Evolutionary conservation across 805 yeast species (phyloP).

Genomic region (Lachancea mirantina): DNA sequence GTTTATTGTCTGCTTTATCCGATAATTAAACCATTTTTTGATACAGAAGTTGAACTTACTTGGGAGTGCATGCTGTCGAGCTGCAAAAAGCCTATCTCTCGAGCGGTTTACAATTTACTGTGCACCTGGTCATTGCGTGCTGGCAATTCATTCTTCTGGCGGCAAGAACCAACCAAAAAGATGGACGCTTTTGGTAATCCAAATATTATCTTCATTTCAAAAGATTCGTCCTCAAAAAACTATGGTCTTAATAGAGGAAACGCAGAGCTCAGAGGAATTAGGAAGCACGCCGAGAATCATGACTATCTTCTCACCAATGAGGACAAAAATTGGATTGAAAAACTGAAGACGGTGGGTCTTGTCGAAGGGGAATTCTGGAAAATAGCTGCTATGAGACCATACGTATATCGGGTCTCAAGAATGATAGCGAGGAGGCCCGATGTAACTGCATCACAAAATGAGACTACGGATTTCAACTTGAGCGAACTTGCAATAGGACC

Average conservation of each 20-base stretch:
- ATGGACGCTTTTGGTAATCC: slow-evolving; percentile 42
- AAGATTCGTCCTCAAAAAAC: slow-evolving; percentile 22
- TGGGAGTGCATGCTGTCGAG: slow-evolving; percentile 64
- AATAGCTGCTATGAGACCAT: slow-evolving; percentile 59
- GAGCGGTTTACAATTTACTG: slow-evolving; percentile 55
- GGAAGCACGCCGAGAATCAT: slow-evolving; percentile 34
- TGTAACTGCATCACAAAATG: slow-evolving; percentile 11
- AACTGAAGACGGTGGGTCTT: slow-evolving; percentile 66
- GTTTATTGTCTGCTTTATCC: slow-evolving; percentile 79
- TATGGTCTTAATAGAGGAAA: slow-evolving; percentile 21
- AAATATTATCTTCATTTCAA: slow-evolving; percentile 20
- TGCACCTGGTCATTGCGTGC: slow-evolving; percentile 66
- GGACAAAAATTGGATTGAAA: slow-evolving; percentile 67
- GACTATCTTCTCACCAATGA: slow-evolving; percentile 53
- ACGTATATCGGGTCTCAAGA: slow-evolving; percentile 53
- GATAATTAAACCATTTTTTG: slow-evolving; percentile 63
- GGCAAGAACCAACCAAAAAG: slow-evolving; percentile 35
- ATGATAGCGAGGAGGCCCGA: slow-evolving; percentile 31
- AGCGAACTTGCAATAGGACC: neutral
- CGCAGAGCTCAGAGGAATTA: slow-evolving; percentile 17
- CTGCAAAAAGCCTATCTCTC: slow-evolving; percentile 58
- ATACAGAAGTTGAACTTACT: slow-evolving; percentile 65
- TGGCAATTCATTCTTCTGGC: slow-evolving; percentile 75
- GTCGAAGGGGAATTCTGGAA: slow-evolving; percentile 76
- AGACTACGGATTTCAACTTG: slow-evolving; percentile 10